Evolutionary conservation across 176 grass and related monocot species (phyloP).

Genomic region (Rhynchospora breviuscula): DNA sequence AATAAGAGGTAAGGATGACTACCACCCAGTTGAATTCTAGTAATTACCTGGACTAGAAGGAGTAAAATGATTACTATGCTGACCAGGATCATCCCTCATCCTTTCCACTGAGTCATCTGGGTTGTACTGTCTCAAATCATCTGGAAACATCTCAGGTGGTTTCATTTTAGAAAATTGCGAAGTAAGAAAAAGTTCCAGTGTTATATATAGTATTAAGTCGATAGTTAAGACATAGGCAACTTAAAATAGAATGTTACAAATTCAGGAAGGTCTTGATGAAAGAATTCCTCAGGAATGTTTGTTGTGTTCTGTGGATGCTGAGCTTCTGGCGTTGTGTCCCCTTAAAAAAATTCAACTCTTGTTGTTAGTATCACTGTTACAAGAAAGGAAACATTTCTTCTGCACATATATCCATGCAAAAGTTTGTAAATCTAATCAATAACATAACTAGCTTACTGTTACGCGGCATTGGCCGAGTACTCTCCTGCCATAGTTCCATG

Average conservation of each 20-base stretch:
- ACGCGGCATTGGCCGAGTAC: conserved; percentile 22
- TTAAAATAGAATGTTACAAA: conserved; percentile 18
- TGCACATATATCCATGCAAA: background rate
- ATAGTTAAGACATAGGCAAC: background rate
- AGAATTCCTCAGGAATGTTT: conserved; percentile 29
- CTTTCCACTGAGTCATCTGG: conserved; percentile 42
- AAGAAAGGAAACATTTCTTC: background rate
- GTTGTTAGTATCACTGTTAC: conserved; percentile 9
- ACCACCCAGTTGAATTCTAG: background rate
- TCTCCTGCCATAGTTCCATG: conserved; percentile 60
- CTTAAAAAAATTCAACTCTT: conserved; percentile 30
- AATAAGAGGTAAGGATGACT: conserved; percentile 11
- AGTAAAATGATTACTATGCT: conserved; percentile 50
- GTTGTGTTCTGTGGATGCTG: conserved; percentile 32
- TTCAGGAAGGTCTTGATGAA: conserved; percentile 41
- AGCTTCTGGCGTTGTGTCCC: conserved; percentile 31
- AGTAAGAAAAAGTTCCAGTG: conserved; percentile 6
- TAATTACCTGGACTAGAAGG: conserved; percentile 68
- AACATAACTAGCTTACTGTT: background rate
- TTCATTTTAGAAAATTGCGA: conserved; percentile 33
- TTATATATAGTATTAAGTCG: conserved; percentile 14
- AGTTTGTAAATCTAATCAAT: background rate
- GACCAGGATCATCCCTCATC: conserved; percentile 43
- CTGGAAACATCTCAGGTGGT: conserved; percentile 42
- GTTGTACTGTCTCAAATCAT: conserved; percentile 27